Conservation (phyloP, 805 yeast genomes). For the Schizosaccharomyces osmophilus region DNA sequence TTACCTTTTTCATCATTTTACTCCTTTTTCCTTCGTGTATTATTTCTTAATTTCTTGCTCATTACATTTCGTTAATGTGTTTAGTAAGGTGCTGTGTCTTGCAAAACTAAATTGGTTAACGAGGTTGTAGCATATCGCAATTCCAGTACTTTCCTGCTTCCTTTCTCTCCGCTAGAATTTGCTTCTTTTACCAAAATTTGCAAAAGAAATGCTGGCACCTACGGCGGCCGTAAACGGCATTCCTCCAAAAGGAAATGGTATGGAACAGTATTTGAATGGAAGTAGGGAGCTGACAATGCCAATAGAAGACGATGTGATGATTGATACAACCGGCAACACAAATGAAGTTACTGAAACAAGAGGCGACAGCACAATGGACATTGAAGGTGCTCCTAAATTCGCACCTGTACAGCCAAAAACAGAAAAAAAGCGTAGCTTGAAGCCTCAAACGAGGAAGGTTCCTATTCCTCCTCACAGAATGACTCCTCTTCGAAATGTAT, state of each 20-base stretch:
- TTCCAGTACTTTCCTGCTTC: too few species aligned
- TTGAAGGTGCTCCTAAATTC: neutral
- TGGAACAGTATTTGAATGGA: neutral
- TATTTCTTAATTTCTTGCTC: too few species aligned
- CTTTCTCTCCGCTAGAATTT: neutral
- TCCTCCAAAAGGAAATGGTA: neutral
- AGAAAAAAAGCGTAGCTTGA: conserved; percentile 19
- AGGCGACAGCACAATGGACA: neutral
- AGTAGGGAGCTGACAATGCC: neutral
- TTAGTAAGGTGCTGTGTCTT: too few species aligned
- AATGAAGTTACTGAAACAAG: neutral
- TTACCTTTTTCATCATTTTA: too few species aligned
- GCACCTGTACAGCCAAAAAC: neutral
- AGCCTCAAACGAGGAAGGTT: conserved; percentile 66
- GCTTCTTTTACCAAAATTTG: neutral
- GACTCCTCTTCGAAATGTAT: conserved; percentile 69
- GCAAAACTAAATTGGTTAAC: neutral
- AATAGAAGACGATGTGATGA: neutral
- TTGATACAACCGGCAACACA: neutral
- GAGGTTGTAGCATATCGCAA: neutral
- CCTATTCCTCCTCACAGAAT: conserved; percentile 93
- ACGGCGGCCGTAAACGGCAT: neutral
- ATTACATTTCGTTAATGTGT: too few species aligned
- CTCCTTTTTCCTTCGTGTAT: too few species aligned
- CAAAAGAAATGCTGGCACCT: neutral